These are phyloP conservation scores for Penicillium sp. DNA, from an alignment of 2,329 filamentous ascomycete species.

Conservation along the genomic window DNA sequence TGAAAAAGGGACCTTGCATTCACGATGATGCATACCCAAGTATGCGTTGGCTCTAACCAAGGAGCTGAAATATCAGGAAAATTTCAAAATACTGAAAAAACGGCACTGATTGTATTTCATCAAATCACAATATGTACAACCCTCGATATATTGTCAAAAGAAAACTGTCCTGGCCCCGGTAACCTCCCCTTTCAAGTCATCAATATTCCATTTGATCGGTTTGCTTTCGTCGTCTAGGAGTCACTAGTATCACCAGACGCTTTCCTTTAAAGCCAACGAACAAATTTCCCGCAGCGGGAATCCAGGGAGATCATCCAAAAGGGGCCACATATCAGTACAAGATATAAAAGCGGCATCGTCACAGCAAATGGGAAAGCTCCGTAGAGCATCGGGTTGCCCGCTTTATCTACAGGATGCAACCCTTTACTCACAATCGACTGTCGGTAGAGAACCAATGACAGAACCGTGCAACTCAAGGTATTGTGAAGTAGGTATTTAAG, in stretches of 20 bases:
- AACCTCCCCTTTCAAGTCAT: neutral
- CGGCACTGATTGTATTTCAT: too few relatives aligned
- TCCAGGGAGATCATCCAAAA: constrained; percentile 5
- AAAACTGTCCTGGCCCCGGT: too few relatives aligned
- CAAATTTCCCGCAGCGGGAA: neutral
- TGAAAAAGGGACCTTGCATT: neutral
- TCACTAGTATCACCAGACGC: neutral
- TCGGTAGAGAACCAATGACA: constrained; percentile 25
- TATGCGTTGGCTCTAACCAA: too few relatives aligned
- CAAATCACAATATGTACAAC: too few relatives aligned
- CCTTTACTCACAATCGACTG: constrained; percentile 3
- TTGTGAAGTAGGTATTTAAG: constrained; percentile 30
- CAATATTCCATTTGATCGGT: neutral
- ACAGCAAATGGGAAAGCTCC: neutral
- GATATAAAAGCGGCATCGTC: neutral
- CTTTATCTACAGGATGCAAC: neutral
- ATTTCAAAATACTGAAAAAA: neutral
- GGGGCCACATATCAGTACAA: neutral
- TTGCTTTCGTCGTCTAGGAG: neutral
- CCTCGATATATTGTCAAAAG: neutral
- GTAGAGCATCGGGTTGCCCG: neutral
- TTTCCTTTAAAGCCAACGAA: constrained; percentile 1
- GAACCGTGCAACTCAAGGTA: constrained; percentile 25
- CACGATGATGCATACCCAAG: neutral
- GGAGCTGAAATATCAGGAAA: too few relatives aligned